Base-by-base conservation (phyloP, 202 grass and related monocot genomes). In the Hordeum pubiflorum region DNA sequence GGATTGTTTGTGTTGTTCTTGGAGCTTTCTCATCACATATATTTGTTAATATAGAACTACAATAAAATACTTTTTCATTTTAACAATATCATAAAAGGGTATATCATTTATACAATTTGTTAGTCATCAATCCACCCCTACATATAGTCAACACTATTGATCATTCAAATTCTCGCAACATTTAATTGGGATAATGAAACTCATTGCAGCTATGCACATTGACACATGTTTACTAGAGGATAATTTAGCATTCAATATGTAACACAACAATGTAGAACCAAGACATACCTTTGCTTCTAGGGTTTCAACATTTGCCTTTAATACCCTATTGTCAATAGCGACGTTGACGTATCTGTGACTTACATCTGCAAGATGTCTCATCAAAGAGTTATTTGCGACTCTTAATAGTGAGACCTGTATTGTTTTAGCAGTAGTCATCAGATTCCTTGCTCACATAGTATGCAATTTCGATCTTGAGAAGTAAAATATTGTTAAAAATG, bases 231-330 rank as follows among this genome's bases (percentile, higher is more conserved):
- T 50, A 17, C 20, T 14, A 63, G 6, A 15, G 18, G 21, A 6
- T 4, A 50, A 50, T 62, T 76, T 1, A 52, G 15, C 18, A 54
- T 55, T 17, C 3, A 4, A 1, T 20, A 26, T 34, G 62, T 18
- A 39, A 6, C 8, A 27, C 76, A 13, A 52, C 20, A 40, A 9
- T 9, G 5, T 39, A 21, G 2, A 80, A 29, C 10, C 56, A 52
- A 36, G 61, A 31, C 24, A 63, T 90, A 97, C 91, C 91, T 97
- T 94, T 21, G 87, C 79, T 86, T 90, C 85, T 77, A 97, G 65
- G 29, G 91, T 90, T 57, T 92, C 91, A 8, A 92, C 77, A 43
- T 94, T 82, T 41, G 91, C 94, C 71, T 78, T 94, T 52, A 97
- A 18, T 67, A 97, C 78, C 67, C 94, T 91, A 34, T 92, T 97